Evolutionary conservation across 768 basidiomycete genomes (phyloP).

Genomic region (Tylopilus plumbeoviolaceoides): DNA sequence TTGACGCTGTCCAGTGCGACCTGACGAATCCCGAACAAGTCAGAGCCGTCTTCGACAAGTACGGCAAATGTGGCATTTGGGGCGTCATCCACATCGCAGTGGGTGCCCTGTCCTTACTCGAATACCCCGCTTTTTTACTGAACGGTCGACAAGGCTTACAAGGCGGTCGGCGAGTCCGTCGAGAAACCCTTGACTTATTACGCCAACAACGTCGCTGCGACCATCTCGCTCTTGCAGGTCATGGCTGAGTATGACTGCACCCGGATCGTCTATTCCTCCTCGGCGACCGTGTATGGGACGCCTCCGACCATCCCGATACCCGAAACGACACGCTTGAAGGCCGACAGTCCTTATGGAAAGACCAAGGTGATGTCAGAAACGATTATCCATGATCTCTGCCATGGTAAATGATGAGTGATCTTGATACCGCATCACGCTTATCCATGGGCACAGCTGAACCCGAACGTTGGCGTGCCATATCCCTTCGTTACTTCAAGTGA

Average conservation of each 20-base stretch:
- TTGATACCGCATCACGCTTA: constrained; percentile 3
- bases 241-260: constrained; percentile 84
- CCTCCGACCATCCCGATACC: constrained; percentile 92
- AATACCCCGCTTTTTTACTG: background rate
- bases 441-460: constrained; percentile 51
- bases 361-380: constrained; percentile 96
- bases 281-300: constrained; percentile 96
- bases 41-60: constrained; percentile 74
- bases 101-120: constrained; percentile 28
- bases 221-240: constrained; percentile 77
- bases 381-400: constrained; percentile 84
- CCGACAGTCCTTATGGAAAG: constrained; percentile 91
- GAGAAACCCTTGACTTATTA: constrained; percentile 94
- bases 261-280: constrained; percentile 94
- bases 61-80: constrained; percentile 90
- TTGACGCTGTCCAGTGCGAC: constrained; percentile 70
- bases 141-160: constrained; percentile 59
- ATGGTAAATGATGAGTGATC: constrained; percentile 44
- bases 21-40: constrained; percentile 71
- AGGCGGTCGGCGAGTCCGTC: constrained; percentile 95
- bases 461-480: constrained; percentile 72
- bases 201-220: constrained; percentile 88
- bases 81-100: constrained; percentile 96
- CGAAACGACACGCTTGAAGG: constrained; percentile 81
- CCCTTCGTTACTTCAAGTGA: constrained; percentile 96